A percentile compares a stretch with the other conserved stretches of the same genome.
phyloP scores from a whole-genome alignment of 768 basidiomycete genomes.

The Candolleomyces efflorescens region DNA sequence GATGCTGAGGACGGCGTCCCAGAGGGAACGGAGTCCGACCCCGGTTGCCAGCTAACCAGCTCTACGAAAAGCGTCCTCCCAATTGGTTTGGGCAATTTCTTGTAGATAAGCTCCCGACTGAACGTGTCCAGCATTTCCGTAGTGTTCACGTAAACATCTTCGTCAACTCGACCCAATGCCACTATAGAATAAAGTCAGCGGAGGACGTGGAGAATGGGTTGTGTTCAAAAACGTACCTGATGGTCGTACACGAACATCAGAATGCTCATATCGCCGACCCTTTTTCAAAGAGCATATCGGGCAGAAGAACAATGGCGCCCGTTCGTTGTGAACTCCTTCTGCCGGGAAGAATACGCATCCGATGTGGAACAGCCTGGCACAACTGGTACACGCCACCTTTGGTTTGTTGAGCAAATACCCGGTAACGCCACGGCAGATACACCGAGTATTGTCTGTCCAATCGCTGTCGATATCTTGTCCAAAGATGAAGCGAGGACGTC shows the following conservation, averaged over 20 bases:
- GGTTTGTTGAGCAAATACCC: conserved; percentile 56
- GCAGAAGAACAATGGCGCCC: conserved; percentile 50
- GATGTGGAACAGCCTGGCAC: conserved; percentile 64
- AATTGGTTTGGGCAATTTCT: conserved; percentile 59
- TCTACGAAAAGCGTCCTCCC: conserved; percentile 72
- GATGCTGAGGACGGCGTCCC: not conserved
- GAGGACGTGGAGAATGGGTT: conserved; percentile 5
- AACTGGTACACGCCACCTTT: conserved; percentile 62
- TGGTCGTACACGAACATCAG: conserved; percentile 71
- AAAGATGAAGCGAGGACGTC: conserved; percentile 59
- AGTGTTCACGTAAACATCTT: conserved; percentile 65
- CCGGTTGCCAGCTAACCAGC: conserved; percentile 59
- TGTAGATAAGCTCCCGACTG: conserved; percentile 69
- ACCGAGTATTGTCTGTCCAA: conserved; percentile 72
- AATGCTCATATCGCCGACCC: conserved; percentile 64
- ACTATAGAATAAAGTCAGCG: conserved; percentile 8
- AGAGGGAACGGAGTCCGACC: conserved; percentile 28
- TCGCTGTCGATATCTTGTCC: conserved; percentile 74
- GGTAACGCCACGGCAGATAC: conserved; percentile 74
- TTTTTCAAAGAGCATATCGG: conserved; percentile 78
- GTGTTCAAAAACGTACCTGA: conserved; percentile 30
- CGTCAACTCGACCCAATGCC: conserved; percentile 34
- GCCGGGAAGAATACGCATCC: conserved; percentile 71
- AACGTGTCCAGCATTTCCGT: conserved; percentile 70
- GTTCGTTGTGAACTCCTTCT: conserved; percentile 30